Evolutionary conservation across 768 basidiomycete genomes (phyloP).

Genomic region (Paxillus rubicundulus): DNA sequence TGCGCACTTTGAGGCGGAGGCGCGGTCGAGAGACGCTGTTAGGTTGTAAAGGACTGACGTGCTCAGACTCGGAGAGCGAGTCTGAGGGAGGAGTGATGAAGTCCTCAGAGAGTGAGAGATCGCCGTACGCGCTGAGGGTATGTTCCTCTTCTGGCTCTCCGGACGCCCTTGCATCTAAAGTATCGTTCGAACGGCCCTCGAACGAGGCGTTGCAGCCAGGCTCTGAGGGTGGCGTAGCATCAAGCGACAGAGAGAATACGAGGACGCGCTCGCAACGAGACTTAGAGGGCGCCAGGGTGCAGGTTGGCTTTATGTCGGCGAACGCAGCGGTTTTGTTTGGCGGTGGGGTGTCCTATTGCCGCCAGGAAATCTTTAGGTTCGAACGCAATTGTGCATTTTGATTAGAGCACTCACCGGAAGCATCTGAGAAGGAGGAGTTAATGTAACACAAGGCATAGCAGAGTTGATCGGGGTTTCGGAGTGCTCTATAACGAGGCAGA

Average conservation of each 20-base stretch:
- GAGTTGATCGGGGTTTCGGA: background rate
- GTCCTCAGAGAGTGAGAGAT: slow-evolving; percentile 41
- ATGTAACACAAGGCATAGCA: slow-evolving; percentile 8
- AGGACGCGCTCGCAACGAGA: background rate
- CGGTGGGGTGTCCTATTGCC: slow-evolving; percentile 6
- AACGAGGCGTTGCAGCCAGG: background rate
- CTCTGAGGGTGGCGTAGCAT: background rate
- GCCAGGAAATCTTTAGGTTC: background rate
- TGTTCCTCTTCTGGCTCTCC: slow-evolving; percentile 34
- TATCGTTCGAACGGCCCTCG: background rate
- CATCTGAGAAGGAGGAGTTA: background rate
- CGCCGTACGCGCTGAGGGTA: slow-evolving; percentile 43
- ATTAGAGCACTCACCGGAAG: slow-evolving; percentile 7
- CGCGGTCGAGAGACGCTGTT: slow-evolving; percentile 8
- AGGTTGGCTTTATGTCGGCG: background rate
- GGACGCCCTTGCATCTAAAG: background rate
- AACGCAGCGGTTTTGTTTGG: background rate
- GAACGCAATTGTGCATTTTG: background rate
- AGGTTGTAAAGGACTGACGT: background rate
- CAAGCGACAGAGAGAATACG: background rate
- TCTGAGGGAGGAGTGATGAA: slow-evolving; percentile 31
- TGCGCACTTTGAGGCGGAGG: slow-evolving; percentile 25
- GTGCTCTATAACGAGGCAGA: background rate
- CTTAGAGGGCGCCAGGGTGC: background rate
- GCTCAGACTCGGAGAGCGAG: background rate